Conservation (phyloP, 106 monocot species). For the Allium cepa region DNA sequence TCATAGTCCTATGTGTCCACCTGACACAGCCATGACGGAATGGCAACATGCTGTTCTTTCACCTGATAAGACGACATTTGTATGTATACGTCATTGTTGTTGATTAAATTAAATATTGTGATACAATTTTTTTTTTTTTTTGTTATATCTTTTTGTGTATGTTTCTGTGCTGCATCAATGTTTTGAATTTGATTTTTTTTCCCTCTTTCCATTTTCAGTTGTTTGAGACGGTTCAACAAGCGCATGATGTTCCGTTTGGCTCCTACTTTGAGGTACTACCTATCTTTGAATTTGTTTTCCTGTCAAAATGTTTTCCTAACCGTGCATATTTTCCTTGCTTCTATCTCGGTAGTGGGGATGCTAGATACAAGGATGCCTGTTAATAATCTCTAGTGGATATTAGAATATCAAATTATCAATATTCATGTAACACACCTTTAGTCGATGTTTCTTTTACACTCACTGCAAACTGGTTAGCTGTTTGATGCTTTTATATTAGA, state of each 20-base stretch:
- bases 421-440: too few species aligned
- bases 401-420: too few species aligned
- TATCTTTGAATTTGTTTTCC: too few species aligned
- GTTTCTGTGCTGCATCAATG: not conserved
- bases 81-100: slow-evolving; percentile 7
- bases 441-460: too few species aligned
- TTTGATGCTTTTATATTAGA: too few species aligned
- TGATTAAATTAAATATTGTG: too few species aligned
- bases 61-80: slow-evolving; percentile 62
- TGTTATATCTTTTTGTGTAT: not conserved
- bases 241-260: slow-evolving; percentile 96
- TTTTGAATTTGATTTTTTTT: not conserved
- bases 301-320: too few species aligned
- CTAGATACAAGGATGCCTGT: too few species aligned
- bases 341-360: too few species aligned
- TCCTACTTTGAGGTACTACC: slow-evolving; percentile 85
- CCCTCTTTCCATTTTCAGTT: slow-evolving; percentile 35
- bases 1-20: slow-evolving; percentile 97
- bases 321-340: too few species aligned
- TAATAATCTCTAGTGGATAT: too few species aligned
- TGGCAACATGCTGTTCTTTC: slow-evolving; percentile 94
- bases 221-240: slow-evolving; percentile 95
- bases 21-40: slow-evolving; percentile 95
- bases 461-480: too few species aligned
- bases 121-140: not conserved